Conservation (phyloP, 208 protist genomes). For the Crithidia fasciculata region DNA sequence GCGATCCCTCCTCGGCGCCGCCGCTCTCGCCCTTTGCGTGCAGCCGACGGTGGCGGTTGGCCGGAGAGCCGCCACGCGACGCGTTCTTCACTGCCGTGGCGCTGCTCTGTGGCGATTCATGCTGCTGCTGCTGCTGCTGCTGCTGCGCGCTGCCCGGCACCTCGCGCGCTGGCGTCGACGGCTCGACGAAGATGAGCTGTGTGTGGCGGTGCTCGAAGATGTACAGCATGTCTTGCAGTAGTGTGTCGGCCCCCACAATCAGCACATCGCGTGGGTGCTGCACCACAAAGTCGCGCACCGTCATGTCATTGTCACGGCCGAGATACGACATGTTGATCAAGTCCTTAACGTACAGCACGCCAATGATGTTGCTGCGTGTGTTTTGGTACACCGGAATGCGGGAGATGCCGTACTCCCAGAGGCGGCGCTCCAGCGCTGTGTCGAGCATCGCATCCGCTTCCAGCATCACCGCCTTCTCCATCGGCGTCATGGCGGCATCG, state of each 20-base stretch:
- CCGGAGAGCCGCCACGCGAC: not conserved
- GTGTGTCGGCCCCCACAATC: constrained; percentile 44
- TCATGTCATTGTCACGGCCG: constrained; percentile 37
- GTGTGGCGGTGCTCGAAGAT: constrained; percentile 61
- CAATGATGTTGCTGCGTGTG: constrained; percentile 50
- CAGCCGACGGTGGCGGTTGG: not conserved
- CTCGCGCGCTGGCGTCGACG: not conserved
- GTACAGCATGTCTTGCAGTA: constrained; percentile 57
- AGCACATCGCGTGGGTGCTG: constrained; percentile 64
- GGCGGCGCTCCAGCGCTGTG: constrained; percentile 42
- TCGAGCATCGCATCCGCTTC: constrained; percentile 42
- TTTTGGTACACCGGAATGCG: constrained; percentile 72
- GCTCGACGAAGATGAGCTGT: constrained; percentile 73
- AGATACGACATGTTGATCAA: constrained; percentile 55
- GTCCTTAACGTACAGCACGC: constrained; percentile 80
- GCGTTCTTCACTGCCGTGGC: not conserved
- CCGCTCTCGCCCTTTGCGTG: not conserved
- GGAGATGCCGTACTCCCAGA: constrained; percentile 80
- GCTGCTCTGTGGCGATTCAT: not conserved
- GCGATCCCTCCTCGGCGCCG: not conserved
- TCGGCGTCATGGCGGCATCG: constrained; percentile 56
- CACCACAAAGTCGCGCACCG: constrained; percentile 58
- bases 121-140: not conserved
- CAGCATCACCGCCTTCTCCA: constrained; percentile 62
- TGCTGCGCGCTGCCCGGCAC: not conserved